These are phyloP conservation scores for Hemisphaericaspora lyxosophila DNA, from an alignment of 1,139 yeast genomes.

Conservation along the genomic window DNA sequence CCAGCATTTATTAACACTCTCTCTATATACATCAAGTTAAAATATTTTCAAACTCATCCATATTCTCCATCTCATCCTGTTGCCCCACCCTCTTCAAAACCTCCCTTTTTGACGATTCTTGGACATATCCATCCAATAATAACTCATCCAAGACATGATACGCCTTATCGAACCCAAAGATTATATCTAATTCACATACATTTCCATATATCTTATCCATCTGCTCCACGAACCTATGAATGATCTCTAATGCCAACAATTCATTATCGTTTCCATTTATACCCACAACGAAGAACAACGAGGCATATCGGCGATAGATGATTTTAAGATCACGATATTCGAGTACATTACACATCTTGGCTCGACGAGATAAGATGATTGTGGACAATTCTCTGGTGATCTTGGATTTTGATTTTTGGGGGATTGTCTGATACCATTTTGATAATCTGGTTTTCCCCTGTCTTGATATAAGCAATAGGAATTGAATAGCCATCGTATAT, in stretches of 20 bases:
- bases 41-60: constrained; percentile 50
- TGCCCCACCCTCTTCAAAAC: constrained; percentile 74
- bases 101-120: constrained; percentile 81
- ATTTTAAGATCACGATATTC: constrained; percentile 89
- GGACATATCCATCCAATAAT: constrained; percentile 77
- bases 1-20: too few species aligned
- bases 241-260: constrained; percentile 75
- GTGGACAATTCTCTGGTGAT: constrained; percentile 86
- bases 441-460: constrained; percentile 94
- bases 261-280: constrained; percentile 85
- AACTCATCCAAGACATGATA: constrained; percentile 90
- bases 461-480: constrained; percentile 77
- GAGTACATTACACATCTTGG: constrained; percentile 94
- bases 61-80: constrained; percentile 64
- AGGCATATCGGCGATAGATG: constrained; percentile 89
- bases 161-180: constrained; percentile 92
- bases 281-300: constrained; percentile 85
- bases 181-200: constrained; percentile 90
- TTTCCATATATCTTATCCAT: constrained; percentile 97
- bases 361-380: constrained; percentile 76
- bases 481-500: constrained; percentile 65
- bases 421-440: constrained; percentile 86
- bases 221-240: constrained; percentile 93
- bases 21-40: constrained; percentile 25
- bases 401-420: constrained; percentile 80